Evolutionary conservation across 805 yeast genomes (phyloP), one percentile per base, ranked within the genome.

Genomic region (Jamesozyma piceae): DNA sequence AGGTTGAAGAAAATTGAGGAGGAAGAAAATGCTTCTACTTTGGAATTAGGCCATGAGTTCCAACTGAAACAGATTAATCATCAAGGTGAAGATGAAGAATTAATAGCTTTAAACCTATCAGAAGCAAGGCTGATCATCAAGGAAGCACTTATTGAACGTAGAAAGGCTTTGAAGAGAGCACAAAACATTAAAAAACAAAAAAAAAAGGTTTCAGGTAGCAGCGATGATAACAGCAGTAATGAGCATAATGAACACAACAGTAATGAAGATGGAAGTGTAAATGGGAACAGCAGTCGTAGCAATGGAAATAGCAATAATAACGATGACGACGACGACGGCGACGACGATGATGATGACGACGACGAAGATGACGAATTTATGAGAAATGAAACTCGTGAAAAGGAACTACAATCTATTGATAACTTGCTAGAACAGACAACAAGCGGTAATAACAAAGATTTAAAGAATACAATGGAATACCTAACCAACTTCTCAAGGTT

Each of bases 31-130:
- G 94, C 97, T 0, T 78, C 95, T 0, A 73, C 75, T 40, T 72
- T 92, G 52, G 82, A 83, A 57, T 74, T 92, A 43, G 98, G 98
- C 9, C 90, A 95, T 22, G 98, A 92, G 66, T 92, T 92, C 58
- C 89, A 81, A 53, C 64, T 82, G 41, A 76, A 74, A 28, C 97
- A 89, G 60, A 65, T 80, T 30, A 81, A 85, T 49, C 89, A 89
- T 60, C 79, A 79, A 41, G 96, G 96, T 17, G 77, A 77, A 45
- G 77, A 74, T 43, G 81, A 78, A 44, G 84, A 80, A 48, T 71
- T 92, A 45, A 82, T 85, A 48, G 86, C 97, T 1, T 70, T 92
- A 51, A 90, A 89, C 63, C 67, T 89, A 38, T 81, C 94, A 22
- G 97, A 92, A 58, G 89, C 97, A 1, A 71, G 97, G 49, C 73